Evolutionary conservation across 352 stramenopile genomes (phyloP).

Genomic region (Phytophthora megakarya): DNA sequence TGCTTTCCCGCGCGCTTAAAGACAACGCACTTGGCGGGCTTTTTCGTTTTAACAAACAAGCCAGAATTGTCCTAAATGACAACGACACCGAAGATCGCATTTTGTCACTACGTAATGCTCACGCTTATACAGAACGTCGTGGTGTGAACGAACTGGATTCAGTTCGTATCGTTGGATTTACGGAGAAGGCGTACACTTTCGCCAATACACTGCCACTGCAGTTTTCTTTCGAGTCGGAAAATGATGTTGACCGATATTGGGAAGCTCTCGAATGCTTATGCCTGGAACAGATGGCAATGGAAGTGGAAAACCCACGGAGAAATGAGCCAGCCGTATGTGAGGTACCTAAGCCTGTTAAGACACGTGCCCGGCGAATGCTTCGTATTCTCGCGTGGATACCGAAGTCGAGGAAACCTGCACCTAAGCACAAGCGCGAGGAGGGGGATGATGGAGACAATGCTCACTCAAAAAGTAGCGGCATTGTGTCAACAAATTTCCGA

Average conservation of each 20-base stretch:
- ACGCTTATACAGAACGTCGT: slow-evolving; percentile 12
- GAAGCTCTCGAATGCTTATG: slow-evolving; percentile 81
- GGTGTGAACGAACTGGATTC: slow-evolving; percentile 36
- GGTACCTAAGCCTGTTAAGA: slow-evolving; percentile 67
- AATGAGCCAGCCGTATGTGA: slow-evolving; percentile 63
- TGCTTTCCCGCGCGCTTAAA: slow-evolving; percentile 68
- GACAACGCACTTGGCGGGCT: slow-evolving; percentile 75
- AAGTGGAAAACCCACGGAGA: slow-evolving; percentile 55
- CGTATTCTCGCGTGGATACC: slow-evolving; percentile 76
- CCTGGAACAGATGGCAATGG: slow-evolving; percentile 82
- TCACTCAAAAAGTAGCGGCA: slow-evolving; percentile 49
- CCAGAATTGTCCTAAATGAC: slow-evolving; percentile 62
- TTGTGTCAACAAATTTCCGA: slow-evolving; percentile 64
- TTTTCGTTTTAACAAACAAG: slow-evolving; percentile 57
- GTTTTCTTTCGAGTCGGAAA: slow-evolving; percentile 47
- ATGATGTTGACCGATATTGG: slow-evolving; percentile 75
- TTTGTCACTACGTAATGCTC: slow-evolving; percentile 5
- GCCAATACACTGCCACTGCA: slow-evolving; percentile 53
- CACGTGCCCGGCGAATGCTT: slow-evolving; percentile 66
- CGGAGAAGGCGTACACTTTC: slow-evolving; percentile 78
- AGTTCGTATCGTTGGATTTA: slow-evolving; percentile 65
- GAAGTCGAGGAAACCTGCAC: slow-evolving; percentile 55
- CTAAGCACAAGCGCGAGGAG: slow-evolving; percentile 35
- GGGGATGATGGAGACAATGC: neutral
- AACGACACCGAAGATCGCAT: slow-evolving; percentile 8